Percentiles rank a stretch among this genome's conserved stretches.
Evolutionary conservation across 805 yeast genomes (phyloP).

Genomic region (Cyberlindnera bimundalis): DNA sequence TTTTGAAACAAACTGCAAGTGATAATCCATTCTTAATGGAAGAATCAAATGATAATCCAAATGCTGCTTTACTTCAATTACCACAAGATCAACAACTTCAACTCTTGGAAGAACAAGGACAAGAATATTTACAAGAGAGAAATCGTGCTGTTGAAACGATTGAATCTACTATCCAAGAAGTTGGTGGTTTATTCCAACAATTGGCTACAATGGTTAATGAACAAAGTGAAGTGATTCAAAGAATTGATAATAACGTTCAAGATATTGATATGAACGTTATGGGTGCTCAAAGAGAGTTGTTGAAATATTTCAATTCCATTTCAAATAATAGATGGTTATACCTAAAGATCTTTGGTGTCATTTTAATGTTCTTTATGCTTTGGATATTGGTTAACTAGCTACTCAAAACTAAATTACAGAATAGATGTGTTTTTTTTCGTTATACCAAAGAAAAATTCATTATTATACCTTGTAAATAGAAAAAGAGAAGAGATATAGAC

Average conservation of each 20-base stretch:
- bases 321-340: constrained; percentile 92
- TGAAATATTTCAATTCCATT: constrained; percentile 84
- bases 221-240: constrained; percentile 93
- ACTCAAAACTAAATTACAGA: no score
- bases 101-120: constrained; percentile 79
- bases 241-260: constrained; percentile 93
- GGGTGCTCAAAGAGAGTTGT: constrained; percentile 92
- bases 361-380: constrained; percentile 68
- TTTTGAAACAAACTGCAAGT: constrained; percentile 21
- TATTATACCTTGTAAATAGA: not conserved
- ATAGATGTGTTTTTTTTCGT: not conserved
- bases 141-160: constrained; percentile 92
- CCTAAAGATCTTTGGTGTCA: constrained; percentile 81
- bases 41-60: constrained; percentile 14
- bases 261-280: constrained; percentile 84
- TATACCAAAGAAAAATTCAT: no score
- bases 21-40: constrained; percentile 38
- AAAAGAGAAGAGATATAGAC: not conserved
- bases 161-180: constrained; percentile 95
- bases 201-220: constrained; percentile 96
- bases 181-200: constrained; percentile 91
- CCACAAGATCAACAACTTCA: constrained; percentile 86
- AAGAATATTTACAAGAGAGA: constrained; percentile 74
- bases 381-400: constrained; percentile 75
- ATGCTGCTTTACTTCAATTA: constrained; percentile 48